Evolutionary conservation across 306 rosid species (phyloP).

Genomic region (Boehmeria nivea): DNA sequence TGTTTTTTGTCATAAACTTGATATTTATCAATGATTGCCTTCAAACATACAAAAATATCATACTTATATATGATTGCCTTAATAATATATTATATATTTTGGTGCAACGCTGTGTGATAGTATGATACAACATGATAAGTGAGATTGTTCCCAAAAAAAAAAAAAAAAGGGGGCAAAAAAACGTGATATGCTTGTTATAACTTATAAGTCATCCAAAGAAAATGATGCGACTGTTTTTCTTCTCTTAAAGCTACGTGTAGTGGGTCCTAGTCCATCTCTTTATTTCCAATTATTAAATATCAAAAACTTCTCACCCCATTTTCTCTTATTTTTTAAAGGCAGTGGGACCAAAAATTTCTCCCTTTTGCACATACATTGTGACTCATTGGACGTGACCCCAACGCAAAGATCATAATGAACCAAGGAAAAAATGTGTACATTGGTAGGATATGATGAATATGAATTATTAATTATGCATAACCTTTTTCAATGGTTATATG

Average conservation of each 20-base stretch:
- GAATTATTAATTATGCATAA: background rate
- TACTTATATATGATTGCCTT: no score
- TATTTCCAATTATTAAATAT: slow-evolving; percentile 1
- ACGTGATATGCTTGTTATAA: no score
- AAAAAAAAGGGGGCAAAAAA: slow-evolving; percentile 15
- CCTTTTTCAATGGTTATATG: background rate
- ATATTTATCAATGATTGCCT: no score
- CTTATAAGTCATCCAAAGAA: slow-evolving; percentile 25
- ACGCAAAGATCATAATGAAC: slow-evolving; percentile 4
- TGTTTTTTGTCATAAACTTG: no score
- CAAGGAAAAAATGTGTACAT: background rate
- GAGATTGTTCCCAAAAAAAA: slow-evolving; percentile 10
- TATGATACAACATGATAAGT: no score
- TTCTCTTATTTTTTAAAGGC: background rate
- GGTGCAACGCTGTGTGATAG: no score
- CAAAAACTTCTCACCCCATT: background rate
- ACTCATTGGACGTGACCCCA: slow-evolving; percentile 1
- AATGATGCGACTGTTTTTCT: slow-evolving; percentile 18
- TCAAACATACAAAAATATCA: no score
- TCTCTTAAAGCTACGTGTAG: slow-evolving; percentile 12
- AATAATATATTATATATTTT: no score
- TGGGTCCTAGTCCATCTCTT: slow-evolving; percentile 20
- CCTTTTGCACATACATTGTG: slow-evolving; percentile 3
- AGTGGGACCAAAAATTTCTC: slow-evolving; percentile 21
- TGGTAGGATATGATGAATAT: background rate